Conservation (phyloP, 2,329 filamentous ascomycete species). For the Talaromyces funiculosus region DNA sequence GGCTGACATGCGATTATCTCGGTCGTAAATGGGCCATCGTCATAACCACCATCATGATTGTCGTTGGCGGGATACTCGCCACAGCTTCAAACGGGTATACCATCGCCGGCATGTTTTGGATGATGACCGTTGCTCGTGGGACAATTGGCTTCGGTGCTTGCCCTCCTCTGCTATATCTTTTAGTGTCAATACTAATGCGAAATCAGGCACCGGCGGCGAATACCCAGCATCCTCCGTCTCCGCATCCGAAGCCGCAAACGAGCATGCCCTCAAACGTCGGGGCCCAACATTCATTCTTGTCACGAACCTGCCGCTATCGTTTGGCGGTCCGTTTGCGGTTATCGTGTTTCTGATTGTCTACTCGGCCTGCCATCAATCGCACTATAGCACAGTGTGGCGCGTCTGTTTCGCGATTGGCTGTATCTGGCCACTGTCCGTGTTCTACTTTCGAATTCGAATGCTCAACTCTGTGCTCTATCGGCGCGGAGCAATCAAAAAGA, state of each 20-base stretch:
- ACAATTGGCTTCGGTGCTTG: conserved; percentile 43
- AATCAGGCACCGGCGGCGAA: conserved; percentile 37
- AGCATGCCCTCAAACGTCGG: conserved; percentile 35
- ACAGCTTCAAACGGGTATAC: conserved; percentile 43
- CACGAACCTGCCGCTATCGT: conserved; percentile 40
- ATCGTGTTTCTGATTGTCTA: conserved; percentile 46
- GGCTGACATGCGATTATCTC: conserved; percentile 41
- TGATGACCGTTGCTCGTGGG: conserved; percentile 47
- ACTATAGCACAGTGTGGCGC: conserved; percentile 43
- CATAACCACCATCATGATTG: conserved; percentile 43
- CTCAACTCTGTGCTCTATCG: conserved; percentile 49
- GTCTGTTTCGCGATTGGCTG: conserved; percentile 48
- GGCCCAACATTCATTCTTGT: conserved; percentile 45
- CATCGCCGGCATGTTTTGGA: conserved; percentile 49
- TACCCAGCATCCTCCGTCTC: conserved; percentile 46
- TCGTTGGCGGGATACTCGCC: conserved; percentile 43
- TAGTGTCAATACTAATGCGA: background rate
- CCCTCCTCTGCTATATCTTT: background rate
- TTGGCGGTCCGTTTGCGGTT: conserved; percentile 40
- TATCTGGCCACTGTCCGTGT: conserved; percentile 48
- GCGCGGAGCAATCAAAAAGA: conserved; percentile 49
- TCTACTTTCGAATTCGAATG: conserved; percentile 53
- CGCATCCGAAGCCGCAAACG: conserved; percentile 46
- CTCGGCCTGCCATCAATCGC: conserved; percentile 29
- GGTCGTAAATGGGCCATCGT: conserved; percentile 45